Conservation (phyloP, 805 yeast species). For the Saccharomyces eubayanus region DNA sequence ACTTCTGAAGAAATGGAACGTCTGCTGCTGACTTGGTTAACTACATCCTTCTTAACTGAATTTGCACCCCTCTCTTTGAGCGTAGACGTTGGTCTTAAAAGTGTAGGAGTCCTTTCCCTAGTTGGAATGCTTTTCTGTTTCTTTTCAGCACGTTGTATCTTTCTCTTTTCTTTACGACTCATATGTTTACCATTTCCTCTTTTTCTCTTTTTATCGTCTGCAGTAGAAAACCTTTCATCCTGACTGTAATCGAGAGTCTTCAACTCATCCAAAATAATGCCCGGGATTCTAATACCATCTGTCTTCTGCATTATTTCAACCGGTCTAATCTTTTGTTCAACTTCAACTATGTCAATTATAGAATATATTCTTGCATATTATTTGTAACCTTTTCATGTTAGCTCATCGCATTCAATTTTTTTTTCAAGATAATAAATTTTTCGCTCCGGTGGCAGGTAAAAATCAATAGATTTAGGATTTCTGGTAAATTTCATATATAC, state of each 20-base stretch:
- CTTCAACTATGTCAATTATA: not conserved
- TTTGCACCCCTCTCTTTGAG: not conserved
- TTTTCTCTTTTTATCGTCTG: conserved; percentile 28
- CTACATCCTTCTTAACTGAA: not conserved
- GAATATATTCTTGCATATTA: not conserved
- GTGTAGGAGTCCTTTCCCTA: not conserved
- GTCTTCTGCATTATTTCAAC: conserved; percentile 1
- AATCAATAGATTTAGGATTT: not conserved
- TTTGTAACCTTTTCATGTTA: not conserved
- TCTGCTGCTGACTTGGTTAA: not conserved
- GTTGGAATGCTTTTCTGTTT: conserved; percentile 20
- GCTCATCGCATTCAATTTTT: conserved; percentile 11
- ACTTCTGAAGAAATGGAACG: not conserved
- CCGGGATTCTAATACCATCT: conserved; percentile 51
- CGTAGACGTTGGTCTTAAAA: not conserved
- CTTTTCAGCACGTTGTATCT: conserved; percentile 33
- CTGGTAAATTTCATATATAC: not conserved
- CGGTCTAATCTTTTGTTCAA: conserved; percentile 2
- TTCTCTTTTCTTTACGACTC: conserved; percentile 38
- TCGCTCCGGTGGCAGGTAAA: not conserved
- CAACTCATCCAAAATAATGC: conserved; percentile 45
- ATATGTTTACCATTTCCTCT: conserved; percentile 22
- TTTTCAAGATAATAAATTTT: not conserved
- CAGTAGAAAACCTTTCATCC: conserved; percentile 31
- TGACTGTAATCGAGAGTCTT: conserved; percentile 37